Percentiles rank a stretch among this genome's conserved stretches.
Conservation (phyloP, 805 yeast genomes). For the Lipomyces spencermartinsiae region DNA sequence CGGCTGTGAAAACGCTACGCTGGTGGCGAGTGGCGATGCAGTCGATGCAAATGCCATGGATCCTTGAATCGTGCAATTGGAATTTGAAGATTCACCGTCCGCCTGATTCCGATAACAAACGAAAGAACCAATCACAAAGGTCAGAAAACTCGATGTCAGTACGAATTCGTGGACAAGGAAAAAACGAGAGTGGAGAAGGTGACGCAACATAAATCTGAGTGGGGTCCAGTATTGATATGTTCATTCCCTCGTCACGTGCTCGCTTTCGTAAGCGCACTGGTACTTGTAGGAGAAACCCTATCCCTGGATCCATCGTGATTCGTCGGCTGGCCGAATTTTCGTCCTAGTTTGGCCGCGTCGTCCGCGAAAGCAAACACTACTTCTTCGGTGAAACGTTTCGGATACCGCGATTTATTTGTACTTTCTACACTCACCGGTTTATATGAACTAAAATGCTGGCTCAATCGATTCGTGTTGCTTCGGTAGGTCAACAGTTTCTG, state of each 20-base stretch:
- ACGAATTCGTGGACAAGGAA: not conserved
- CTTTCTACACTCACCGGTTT: not conserved
- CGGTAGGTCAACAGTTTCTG: constrained; percentile 23
- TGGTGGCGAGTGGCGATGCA: not conserved
- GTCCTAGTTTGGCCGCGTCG: not conserved
- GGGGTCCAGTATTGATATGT: not conserved
- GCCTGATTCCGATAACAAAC: not conserved
- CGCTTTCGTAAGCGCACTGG: not conserved
- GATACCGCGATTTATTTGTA: not conserved
- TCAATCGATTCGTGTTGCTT: constrained; percentile 33
- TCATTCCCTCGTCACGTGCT: not conserved
- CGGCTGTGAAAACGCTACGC: constrained; percentile 4
- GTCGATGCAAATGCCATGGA: not conserved
- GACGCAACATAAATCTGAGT: not conserved
- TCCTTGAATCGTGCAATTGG: not conserved
- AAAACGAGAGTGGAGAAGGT: constrained; percentile 4
- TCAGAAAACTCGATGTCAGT: not conserved
- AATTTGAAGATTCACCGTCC: not conserved
- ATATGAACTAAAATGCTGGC: constrained; percentile 27
- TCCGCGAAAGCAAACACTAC: not conserved
- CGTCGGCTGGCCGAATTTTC: constrained; percentile 10
- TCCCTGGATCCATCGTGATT: constrained; percentile 16
- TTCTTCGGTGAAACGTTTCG: not conserved
- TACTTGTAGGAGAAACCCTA: too few relatives aligned
- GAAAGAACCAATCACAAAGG: not conserved